Conservation (phyloP, 2,329 filamentous ascomycete genomes). For the Didymella keratinophila region DNA sequence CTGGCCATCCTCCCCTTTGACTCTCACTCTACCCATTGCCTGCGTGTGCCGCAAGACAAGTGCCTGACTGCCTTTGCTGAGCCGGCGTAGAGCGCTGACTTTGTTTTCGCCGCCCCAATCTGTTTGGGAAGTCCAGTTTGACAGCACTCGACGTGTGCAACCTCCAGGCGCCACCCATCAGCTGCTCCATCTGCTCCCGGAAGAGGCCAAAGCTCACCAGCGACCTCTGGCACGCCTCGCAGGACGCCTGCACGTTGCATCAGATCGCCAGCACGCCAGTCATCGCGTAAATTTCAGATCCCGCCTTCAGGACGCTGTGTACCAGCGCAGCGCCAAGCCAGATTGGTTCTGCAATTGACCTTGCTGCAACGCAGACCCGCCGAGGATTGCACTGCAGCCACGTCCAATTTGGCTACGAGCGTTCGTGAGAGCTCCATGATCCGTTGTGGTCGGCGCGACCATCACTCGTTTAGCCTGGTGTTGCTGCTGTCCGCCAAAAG, state of each 20-base stretch:
- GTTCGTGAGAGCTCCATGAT: slow-evolving; percentile 36
- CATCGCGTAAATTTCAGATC: slow-evolving; percentile 33
- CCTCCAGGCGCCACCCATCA: slow-evolving; percentile 34
- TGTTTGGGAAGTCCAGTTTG: slow-evolving; percentile 25
- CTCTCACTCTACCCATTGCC: slow-evolving; percentile 6
- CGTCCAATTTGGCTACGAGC: slow-evolving; percentile 38
- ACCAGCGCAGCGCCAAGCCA: slow-evolving; percentile 23
- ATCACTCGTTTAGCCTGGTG: slow-evolving; percentile 40
- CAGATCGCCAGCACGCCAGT: slow-evolving; percentile 25
- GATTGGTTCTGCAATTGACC: slow-evolving; percentile 30
- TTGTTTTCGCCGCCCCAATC: slow-evolving; percentile 32
- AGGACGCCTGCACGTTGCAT: slow-evolving; percentile 35
- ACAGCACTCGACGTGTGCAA: slow-evolving; percentile 36
- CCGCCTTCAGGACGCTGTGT: slow-evolving; percentile 35
- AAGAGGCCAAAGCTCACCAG: slow-evolving; percentile 22
- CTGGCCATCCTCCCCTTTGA: slow-evolving; percentile 9
- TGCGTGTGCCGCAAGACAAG: slow-evolving; percentile 6
- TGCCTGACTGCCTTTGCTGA: slow-evolving; percentile 9
- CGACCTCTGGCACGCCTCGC: slow-evolving; percentile 27
- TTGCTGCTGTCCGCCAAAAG: slow-evolving; percentile 38
- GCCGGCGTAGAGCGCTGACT: slow-evolving; percentile 8
- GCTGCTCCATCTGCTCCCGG: slow-evolving; percentile 24
- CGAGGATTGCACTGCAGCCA: slow-evolving; percentile 45
- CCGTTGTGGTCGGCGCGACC: slow-evolving; percentile 29
- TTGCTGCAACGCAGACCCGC: slow-evolving; percentile 26